Base-by-base conservation (phyloP, 345 rosid genomes). In the Nasturtium officinale region DNA sequence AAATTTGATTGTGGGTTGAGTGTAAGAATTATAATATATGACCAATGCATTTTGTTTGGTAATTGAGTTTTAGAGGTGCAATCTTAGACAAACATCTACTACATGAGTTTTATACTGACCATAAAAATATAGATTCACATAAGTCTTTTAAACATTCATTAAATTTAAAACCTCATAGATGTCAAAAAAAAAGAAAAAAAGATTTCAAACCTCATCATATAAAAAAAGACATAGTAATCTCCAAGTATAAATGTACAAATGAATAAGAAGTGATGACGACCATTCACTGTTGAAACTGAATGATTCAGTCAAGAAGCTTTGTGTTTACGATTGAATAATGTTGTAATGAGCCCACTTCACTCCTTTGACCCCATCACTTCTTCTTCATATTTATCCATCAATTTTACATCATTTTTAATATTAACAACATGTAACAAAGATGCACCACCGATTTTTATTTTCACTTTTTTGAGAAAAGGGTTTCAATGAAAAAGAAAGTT, bases 231-330 rank as follows among this genome's bases (percentile, higher is more conserved):
- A 38, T 35, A 10, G n/a, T 48, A 29, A 74, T 46, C 55, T 37
- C 17, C 38, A 48, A 65, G 42, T 47, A 37, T 6, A 73, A 55
- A 38, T 64, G 33, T 29, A 30, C 25, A 47, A 47, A 53, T 15
- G 38, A 59, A 67, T 20, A 59, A 59, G 57, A 61, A 61, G 61
- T 60, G 6, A 54, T 51, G 21, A 33, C n/a, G 48, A 68, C 74
- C 79, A 68, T 17, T 52, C 42, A 75, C 51, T 43, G 57, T 76
- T 61, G 59, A 61, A 61, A 54, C 70, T 43, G 15, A 76, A 61
- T 76, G 63, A 69, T 69, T 62, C 71, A 69, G 75, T 62, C 70
- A 76, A 69, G 75, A 76, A 62, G 17, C 75, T 76, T 76, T 65
- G 12, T 43, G 53, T 69, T 62, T 76, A 76, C 74, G 73, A 61